Percentiles rank a stretch among this genome's conserved stretches.
These are phyloP conservation scores for Neckera pumila DNA, from an alignment of 225 moss, liverwort and hornwort genomes.

Conservation along the genomic window DNA sequence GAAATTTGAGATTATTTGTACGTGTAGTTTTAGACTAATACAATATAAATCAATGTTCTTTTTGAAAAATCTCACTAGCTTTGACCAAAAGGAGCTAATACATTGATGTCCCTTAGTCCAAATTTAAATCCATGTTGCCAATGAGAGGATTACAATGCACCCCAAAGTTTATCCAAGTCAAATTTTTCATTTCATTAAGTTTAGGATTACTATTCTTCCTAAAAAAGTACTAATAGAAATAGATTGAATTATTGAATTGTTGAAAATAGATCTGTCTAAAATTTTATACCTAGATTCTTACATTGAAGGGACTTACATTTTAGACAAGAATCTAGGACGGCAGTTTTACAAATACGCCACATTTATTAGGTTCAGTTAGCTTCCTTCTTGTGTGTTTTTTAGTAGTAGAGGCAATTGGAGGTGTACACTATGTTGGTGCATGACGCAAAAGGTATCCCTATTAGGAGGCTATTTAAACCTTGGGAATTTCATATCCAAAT, in stretches of 20 bases:
- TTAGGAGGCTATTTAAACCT: too few species aligned
- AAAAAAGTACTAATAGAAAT: not conserved
- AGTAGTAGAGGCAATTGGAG: too few species aligned
- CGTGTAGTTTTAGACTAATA: accelerated
- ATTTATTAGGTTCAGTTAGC: too few species aligned
- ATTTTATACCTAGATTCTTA: not conserved
- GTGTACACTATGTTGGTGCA: too few species aligned
- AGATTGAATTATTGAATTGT: too few species aligned
- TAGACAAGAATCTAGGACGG: not conserved
- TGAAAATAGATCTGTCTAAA: not conserved
- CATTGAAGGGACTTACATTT: not conserved
- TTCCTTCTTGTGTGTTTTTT: too few species aligned
- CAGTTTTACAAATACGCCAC: too few species aligned
- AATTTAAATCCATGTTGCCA: not conserved
- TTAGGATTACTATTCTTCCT: not conserved
- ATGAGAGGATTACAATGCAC: too few species aligned
- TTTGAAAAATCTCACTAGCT: not conserved
- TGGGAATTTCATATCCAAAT: too few species aligned
- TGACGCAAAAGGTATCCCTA: too few species aligned
- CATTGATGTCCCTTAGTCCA: not conserved
- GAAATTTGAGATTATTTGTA: not conserved
- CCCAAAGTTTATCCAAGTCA: too few species aligned
- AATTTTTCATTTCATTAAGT: too few species aligned
- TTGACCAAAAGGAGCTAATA: accelerated
- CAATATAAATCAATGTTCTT: not conserved